phyloP scores from a whole-genome alignment of 257 asterid species.

The Ajuga chamaepitys region DNA sequence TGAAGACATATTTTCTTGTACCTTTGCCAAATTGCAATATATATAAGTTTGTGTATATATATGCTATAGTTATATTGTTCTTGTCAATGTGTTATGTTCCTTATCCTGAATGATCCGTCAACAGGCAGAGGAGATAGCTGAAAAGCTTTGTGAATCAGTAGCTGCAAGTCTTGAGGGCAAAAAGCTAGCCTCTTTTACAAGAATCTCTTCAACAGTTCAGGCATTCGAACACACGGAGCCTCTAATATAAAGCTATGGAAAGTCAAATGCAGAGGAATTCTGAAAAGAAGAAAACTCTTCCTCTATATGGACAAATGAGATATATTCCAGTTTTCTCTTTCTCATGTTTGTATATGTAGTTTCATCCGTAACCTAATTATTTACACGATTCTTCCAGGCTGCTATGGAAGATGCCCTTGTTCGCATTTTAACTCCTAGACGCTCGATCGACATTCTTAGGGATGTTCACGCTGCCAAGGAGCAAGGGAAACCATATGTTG shows the following conservation, averaged over 20 bases:
- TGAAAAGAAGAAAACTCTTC: background rate
- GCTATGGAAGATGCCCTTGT: conserved; percentile 99
- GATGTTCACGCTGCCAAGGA: conserved; percentile 95
- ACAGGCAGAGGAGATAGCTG: conserved; percentile 99
- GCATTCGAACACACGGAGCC: conserved; percentile 22
- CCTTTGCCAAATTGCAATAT: background rate
- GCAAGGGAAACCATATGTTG: conserved; percentile 91
- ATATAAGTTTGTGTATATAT: background rate
- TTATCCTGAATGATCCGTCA: conserved; percentile 10
- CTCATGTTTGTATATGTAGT: background rate
- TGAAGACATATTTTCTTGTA: background rate
- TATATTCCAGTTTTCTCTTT: background rate
- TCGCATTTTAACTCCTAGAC: conserved; percentile 91
- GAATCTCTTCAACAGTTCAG: conserved; percentile 92
- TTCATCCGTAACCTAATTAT: conserved; percentile 8
- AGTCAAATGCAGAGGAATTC: background rate
- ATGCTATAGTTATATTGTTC: background rate
- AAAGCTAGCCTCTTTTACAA: conserved; percentile 79
- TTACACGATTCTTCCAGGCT: conserved; percentile 38
- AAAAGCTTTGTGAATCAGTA: conserved; percentile 93
- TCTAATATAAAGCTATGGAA: background rate
- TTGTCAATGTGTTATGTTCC: background rate
- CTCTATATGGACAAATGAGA: background rate
- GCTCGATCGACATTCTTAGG: conserved; percentile 92
- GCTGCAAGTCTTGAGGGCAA: conserved; percentile 97